Evolutionary conservation across 176 grass and related monocot genomes (phyloP), one percentile per base, ranked within the genome.

Genomic region (Saccharum officinarum): DNA sequence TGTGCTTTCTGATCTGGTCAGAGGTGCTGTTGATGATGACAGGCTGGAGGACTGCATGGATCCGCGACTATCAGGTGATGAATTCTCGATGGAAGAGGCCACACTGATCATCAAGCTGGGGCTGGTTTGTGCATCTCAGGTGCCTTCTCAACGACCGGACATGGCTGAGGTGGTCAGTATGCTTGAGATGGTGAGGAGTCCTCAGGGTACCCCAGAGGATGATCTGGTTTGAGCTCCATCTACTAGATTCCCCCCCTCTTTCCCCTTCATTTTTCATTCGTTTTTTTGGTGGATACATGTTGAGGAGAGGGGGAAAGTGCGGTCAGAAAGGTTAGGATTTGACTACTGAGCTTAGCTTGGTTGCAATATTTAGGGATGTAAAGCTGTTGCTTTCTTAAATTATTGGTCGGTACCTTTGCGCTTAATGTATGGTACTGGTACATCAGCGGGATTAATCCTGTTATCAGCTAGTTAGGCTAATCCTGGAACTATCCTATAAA

Each of bases 111-210:
- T 93, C 22, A 97, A 97, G 57, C 75, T 97, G 71, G 94, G 91
- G 18, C 82, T 97, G 85, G 87, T 94, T 55, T 97, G 94, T 75
- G 93, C 87, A 7, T 92, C 87, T 25, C 94, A 92, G 85, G 85
- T 97, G 69, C 94, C 94, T 45, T 97, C 94, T 17, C 91, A 93
- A 67, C 76, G 94, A 10, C 91, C 89, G 1, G 89, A 86, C 40
- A 97, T 97, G 91, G 46, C 44, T 79, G 91, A 97, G 65, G 91
- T 92, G 4, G 85, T 88, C 7, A 88, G 72, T 52, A 94, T 97
- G 82, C 89, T 97, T 86, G 91, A 94, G 84, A 80, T 97, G 89
- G 82, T 94, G 76, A 90, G 86, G 73, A 87, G 85, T 30, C 82
- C 87, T 11, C 79, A 92, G 63, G 86, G 86, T 52, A 89, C 63